Evolutionary conservation across 148 eudicot species (phyloP).

Genomic region (Chenopodium quinoa): DNA sequence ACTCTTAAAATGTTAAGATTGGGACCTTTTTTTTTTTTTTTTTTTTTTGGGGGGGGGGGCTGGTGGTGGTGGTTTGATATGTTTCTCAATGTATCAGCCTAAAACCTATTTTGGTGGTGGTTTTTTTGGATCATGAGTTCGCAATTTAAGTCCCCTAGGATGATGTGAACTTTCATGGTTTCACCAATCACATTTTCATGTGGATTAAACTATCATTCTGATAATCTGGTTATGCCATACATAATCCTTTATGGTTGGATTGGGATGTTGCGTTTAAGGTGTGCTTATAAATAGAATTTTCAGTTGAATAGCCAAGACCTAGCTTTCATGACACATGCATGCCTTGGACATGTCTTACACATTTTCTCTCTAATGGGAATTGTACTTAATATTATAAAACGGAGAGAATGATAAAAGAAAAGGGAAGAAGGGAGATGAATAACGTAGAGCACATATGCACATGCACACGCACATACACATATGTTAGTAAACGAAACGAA

Average conservation of each 20-base stretch:
- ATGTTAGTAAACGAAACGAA: too few relatives aligned
- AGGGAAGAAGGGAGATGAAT: too few relatives aligned
- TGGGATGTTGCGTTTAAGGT: neutral
- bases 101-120: neutral
- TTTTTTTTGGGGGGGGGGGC: neutral
- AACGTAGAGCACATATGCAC: too few relatives aligned
- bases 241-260: neutral
- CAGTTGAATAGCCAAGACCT: neutral
- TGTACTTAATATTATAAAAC: neutral
- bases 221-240: neutral
- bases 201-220: neutral
- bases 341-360: neutral
- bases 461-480: too few relatives aligned
- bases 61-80: neutral
- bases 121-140: neutral
- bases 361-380: neutral
- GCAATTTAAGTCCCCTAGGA: neutral
- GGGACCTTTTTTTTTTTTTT: too few relatives aligned
- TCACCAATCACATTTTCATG: neutral
- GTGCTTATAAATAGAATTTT: neutral
- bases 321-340: neutral
- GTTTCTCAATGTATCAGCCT: too few relatives aligned
- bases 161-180: neutral
- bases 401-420: too few relatives aligned
- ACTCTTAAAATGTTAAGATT: too few relatives aligned